Percentiles rank a stretch among this genome's conserved stretches.
phyloP scores from a whole-genome alignment of 1,284 basidiomycete genomes.

The Ganoderma multipileum region DNA sequence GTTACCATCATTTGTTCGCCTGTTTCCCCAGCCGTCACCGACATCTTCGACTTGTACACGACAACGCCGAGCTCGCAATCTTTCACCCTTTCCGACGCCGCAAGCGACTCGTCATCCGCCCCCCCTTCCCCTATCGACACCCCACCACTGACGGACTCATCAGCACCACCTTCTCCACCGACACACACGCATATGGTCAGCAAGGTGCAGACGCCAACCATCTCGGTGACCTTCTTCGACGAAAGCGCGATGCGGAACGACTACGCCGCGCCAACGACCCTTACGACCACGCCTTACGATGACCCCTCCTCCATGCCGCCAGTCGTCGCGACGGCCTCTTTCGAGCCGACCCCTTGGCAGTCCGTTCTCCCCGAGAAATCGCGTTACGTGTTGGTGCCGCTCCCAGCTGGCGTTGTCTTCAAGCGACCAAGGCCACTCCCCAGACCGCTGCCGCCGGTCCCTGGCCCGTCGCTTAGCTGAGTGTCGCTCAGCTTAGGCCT shows the following conservation, averaged over 20 bases:
- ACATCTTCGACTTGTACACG: slow-evolving; percentile 31
- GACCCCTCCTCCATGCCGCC: neutral
- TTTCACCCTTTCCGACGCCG: slow-evolving; percentile 18
- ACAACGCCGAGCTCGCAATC: slow-evolving; percentile 20
- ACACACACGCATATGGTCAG: slow-evolving; percentile 14
- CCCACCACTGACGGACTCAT: slow-evolving; percentile 9
- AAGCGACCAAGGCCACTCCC: slow-evolving; percentile 22
- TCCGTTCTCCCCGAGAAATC: slow-evolving; percentile 8
- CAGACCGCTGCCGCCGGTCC: slow-evolving; percentile 28
- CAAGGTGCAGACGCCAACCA: slow-evolving; percentile 18
- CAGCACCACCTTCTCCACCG: slow-evolving; percentile 12
- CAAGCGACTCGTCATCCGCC: slow-evolving; percentile 24
- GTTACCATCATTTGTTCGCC: slow-evolving; percentile 32
- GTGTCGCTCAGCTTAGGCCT: neutral
- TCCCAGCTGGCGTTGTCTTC: slow-evolving; percentile 8
- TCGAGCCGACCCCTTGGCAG: slow-evolving; percentile 13
- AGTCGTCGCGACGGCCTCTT: slow-evolving; percentile 10
- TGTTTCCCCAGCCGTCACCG: slow-evolving; percentile 33
- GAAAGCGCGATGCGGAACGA: slow-evolving; percentile 9
- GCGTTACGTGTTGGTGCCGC: slow-evolving; percentile 12
- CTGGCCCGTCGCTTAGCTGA: slow-evolving; percentile 11
- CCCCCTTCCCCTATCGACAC: slow-evolving; percentile 25
- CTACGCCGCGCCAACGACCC: neutral
- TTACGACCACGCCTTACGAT: neutral
- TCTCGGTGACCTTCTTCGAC: slow-evolving; percentile 30